Base-by-base conservation (phyloP, 148 eudicot species). In the Rhododendron simsii region DNA sequence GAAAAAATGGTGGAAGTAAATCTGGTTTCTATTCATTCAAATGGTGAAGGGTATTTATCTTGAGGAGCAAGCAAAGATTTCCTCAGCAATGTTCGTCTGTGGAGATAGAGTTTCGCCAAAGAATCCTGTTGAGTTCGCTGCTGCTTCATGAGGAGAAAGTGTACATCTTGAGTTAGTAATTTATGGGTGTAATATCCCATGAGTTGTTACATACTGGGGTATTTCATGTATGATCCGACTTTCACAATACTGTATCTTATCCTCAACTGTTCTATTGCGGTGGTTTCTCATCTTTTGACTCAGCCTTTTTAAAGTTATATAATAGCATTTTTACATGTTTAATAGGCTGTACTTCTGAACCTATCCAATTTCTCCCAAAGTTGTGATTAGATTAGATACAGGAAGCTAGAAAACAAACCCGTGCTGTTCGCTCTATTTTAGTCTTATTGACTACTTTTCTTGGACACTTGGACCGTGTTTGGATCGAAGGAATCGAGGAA, bases 1-100 rank as follows among this genome's bases (percentile, higher is more conserved):
- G 85, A 90, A 91, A 80, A 87, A 89, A 63, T 86, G 90, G 90
- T 86, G 89, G 92, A 78, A 85, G 57, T 85, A 86, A 48, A 87
- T 89, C 78, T 80, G 92, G 85, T 83, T 87, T 81, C 86, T 88
- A 20, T 83, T 55, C 85, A 35, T 78, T 75, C 23, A 73, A 33
- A 44, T 26, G 71, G 82, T 21, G 76, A 55, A 61, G 55, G 80
- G 33, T 35, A 76, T 48, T 16, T 23, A 48, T 18, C 79, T 69
- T 28, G 63, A 45, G 44, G 78, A 44, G 86, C 2, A 84, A 51
- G 21, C 21, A 51, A 84, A 48, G 35, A 63, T 71, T 45, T 39
- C 71, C 76, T 71, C 26, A 20, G 50, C 50, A 78, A 45, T 12
- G 47, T 67, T 26, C 33, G 39, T 39, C 79, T 15, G 11, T 69